Evolutionary conservation across 2,329 filamentous ascomycete genomes (phyloP), one percentile per base, ranked within the genome.

Genomic region (Bisporella sp.): DNA sequence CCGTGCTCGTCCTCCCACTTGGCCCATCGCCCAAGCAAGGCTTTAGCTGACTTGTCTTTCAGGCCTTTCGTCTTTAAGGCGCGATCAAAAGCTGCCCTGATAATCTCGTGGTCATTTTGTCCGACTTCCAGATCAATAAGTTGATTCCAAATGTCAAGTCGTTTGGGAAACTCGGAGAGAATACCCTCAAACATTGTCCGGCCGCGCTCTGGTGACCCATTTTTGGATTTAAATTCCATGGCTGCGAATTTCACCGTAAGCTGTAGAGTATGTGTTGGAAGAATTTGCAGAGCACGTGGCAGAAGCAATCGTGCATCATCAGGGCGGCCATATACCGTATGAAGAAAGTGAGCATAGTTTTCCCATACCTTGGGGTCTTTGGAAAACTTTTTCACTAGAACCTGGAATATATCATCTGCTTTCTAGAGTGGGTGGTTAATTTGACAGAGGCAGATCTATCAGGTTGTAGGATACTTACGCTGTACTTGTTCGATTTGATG

Each of bases 281-380:
- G 81, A 6, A 88, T 87, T 70, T 97, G 91, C 7, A 87, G 83
- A 12, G 93, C 92, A 41, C 92, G 86, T 3, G 85, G 77, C 5
- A 97, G 81, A 11, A 99, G 79, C 1, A 81, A 82, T 49, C 90
- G 85, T 4, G 84, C 87, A 6, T 84, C 81, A n/a, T 85, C 84
- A 1, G 89, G 80, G 8, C 85, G 77, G 51, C 78, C 74, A 53
- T 81, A 71, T 1, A 81, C 87, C 52, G 85, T 83, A 71, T 96
- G 86, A 50, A 99, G 77, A 77, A 96, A 97, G 62, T 87, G 86
- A 29, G 91, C 92, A 69, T 96, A 97, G 73, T 97, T 96, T 69
- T 86, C 77, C 89, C 91, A 99, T 59, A 96, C 82, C 48, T 84
- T 80, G 7, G 88, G 84, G 5, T 84, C 81, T 57, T 84, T 82